Evolutionary conservation across 768 basidiomycete species (phyloP).

Genomic region (Amanita brunnescens): DNA sequence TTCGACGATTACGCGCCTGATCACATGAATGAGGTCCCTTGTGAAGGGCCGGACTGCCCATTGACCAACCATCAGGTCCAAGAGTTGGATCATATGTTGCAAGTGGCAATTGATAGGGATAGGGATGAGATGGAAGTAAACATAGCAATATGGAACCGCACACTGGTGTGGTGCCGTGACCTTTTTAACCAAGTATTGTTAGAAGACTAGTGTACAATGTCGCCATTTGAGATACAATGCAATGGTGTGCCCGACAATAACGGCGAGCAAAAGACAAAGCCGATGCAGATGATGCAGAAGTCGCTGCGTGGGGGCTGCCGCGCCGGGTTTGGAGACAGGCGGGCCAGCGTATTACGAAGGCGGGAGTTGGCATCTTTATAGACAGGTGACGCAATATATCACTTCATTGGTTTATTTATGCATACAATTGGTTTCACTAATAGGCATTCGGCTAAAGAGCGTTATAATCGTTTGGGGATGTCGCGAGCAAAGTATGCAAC

Average conservation of each 20-base stretch:
- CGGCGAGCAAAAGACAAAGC: no score
- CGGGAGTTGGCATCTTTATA: no score
- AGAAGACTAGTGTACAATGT: not conserved
- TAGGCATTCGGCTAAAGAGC: not conserved
- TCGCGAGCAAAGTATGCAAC: not conserved
- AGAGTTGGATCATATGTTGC: not conserved
- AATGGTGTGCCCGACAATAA: no score
- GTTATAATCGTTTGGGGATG: not conserved
- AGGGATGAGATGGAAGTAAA: not conserved
- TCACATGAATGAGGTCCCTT: not conserved
- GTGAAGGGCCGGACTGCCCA: not conserved
- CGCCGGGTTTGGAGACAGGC: no score
- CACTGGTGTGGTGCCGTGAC: not conserved
- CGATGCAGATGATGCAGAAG: no score
- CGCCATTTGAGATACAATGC: no score
- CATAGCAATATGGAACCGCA: not conserved
- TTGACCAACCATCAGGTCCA: not conserved
- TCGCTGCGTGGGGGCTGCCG: no score
- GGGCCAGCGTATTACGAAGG: no score
- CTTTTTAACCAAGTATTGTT: not conserved
- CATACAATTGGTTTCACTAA: not conserved
- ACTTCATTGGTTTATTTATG: not conserved
- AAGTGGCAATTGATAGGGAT: not conserved
- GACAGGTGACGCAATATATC: no score
- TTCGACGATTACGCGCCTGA: not conserved